phyloP scores from a whole-genome alignment of 169 alveolate species.

The Babesia caballi region DNA sequence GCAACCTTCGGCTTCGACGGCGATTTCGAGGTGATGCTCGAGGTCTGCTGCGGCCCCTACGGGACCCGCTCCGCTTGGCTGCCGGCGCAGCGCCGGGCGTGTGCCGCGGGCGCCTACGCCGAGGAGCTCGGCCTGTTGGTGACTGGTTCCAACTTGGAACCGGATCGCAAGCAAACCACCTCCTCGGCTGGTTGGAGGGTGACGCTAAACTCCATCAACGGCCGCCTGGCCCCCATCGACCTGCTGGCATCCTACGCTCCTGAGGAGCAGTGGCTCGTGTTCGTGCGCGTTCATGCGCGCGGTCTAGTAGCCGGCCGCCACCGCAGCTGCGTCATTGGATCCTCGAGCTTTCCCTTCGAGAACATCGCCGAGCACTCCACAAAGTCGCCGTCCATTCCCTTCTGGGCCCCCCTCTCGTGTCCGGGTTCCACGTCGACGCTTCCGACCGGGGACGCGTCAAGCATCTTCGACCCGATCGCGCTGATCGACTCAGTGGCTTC shows the following conservation, averaged over 20 bases:
- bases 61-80: constrained; percentile 80
- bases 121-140: constrained; percentile 18
- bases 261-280: constrained; percentile 83
- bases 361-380: constrained; percentile 30
- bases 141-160: no score
- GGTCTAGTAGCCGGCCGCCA: constrained; percentile 7
- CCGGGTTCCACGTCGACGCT: background rate
- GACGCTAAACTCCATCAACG: constrained; percentile 55
- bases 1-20: constrained; percentile 47
- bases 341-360: constrained; percentile 43
- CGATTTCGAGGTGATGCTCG: constrained; percentile 69
- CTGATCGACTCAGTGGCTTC: constrained; percentile 6
- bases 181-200: constrained; percentile 19
- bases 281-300: constrained; percentile 71
- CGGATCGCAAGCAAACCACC: background rate
- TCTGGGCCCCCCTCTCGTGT: constrained; percentile 47
- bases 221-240: constrained; percentile 70
- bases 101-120: background rate
- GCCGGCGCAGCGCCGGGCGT: constrained; percentile 16
- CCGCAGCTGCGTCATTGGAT: constrained; percentile 20
- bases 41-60: constrained; percentile 82
- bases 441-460: constrained; percentile 40
- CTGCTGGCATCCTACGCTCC: constrained; percentile 70
- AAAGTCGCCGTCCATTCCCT: constrained; percentile 36
- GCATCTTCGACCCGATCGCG: constrained; percentile 2